phyloP scores from a whole-genome alignment of 768 basidiomycete species.

The Antrodiella citrinella region DNA sequence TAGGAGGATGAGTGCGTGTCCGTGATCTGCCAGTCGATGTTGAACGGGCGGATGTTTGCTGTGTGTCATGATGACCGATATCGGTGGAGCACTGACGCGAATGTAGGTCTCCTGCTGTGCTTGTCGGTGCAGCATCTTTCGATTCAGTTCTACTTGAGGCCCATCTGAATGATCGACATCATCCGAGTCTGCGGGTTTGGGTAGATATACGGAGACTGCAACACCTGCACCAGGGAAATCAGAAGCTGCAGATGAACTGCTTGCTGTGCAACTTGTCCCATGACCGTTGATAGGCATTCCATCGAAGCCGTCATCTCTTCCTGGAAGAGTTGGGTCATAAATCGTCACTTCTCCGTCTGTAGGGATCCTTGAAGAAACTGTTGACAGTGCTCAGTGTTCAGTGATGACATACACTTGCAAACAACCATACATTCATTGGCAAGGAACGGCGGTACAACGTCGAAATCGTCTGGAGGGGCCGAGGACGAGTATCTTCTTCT shows the following conservation, averaged over 20 bases:
- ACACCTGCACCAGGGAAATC: not conserved
- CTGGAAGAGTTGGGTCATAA: slow-evolving; percentile 6
- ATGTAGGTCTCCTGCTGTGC: not conserved
- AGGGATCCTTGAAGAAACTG: not conserved
- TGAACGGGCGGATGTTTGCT: not conserved
- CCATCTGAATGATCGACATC: not conserved
- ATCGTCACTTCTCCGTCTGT: slow-evolving; percentile 4
- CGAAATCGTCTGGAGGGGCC: not conserved
- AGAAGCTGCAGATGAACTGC: not conserved
- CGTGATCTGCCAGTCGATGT: not conserved
- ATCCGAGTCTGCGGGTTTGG: not conserved
- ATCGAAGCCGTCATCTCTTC: slow-evolving; percentile 4
- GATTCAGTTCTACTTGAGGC: not conserved
- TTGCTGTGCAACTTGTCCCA: not conserved
- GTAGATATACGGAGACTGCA: not conserved
- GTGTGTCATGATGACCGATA: not conserved
- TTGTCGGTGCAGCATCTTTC: not conserved
- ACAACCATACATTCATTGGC: not conserved
- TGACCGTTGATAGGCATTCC: not conserved
- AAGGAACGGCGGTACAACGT: no score
- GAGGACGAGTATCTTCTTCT: not conserved
- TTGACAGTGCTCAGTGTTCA: not conserved
- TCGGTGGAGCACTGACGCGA: not conserved
- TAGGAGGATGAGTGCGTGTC: not conserved
- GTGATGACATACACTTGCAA: not conserved